Evolutionary conservation across 306 rosid genomes (phyloP), one percentile per base, ranked within the genome.

Genomic region (Aeschynomene evenia): DNA sequence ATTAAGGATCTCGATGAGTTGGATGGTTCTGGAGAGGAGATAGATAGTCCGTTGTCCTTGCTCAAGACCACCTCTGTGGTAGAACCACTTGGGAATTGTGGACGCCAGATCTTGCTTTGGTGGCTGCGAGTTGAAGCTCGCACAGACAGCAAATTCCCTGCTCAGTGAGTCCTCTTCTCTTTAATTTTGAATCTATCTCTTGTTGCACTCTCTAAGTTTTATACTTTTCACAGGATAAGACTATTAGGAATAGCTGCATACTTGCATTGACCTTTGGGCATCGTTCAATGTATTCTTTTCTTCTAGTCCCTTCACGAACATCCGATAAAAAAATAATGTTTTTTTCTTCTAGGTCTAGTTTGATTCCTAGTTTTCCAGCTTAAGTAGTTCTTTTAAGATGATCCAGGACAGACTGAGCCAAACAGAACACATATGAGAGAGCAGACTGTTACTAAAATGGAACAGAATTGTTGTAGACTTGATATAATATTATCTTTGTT

Each of bases 101-200:
- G 99, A 34, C 96, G 95, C 33, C 95, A 91, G 66, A 87, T 89
- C 74, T 79, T 95, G 80, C 85, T 95, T 24, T 95, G 97, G 97
- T 95, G 97, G 99, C 78, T 95, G 43, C 92, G 99, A 11, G 99
- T 91, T 78, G 97, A 95, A 89, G 99, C 97, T 63, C 99, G 99
- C 49, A 82, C 88, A 2, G 99, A 95, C 79, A 95, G 99, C 87
- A 95, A 89, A 82, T 95, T 95, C 65, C 99, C 99, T 84, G 78
- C 91, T 52, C 83, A 85, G 99, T 91, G 46, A 76, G 85, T 78
- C 72, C 16, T 77, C 72, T 57, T 56, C 61, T 71, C 66, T 71
- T 62, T 36, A 50, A 39, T 36, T 63, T 56, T 1, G 16, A 60
- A 52, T 6, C 24, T 67, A 20, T 68, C n/a, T 55, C 31, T 16